Evolutionary conservation across 2,329 filamentous ascomycete genomes (phyloP), one percentile per base, ranked within the genome.

Genomic region (Elsinoe ampelina): DNA sequence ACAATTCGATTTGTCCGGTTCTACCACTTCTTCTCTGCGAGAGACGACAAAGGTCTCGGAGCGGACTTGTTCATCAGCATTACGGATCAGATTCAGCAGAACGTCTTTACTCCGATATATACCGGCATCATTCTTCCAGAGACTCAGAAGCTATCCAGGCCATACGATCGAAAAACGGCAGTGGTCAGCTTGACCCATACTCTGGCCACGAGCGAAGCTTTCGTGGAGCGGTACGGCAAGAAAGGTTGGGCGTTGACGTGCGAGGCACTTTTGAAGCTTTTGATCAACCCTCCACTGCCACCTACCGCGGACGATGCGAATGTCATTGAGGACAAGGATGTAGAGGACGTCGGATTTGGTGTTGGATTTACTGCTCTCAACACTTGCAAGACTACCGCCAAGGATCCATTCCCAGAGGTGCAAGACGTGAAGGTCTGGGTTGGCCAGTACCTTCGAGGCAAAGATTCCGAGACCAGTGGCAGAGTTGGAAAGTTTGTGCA

Each of bases 101-200:
- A 83, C 52, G 80, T 93, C 41, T 97, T 96, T 71, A 84, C 84
- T 15, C 85, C 85, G 30, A 81, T 98, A 57, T 98, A 98, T 73
- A 81, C 90, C 6, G 83, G 77, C 34, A 87, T 97, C 66, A 88
- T 98, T 63, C 82, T 98, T 6, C 87, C 87, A 0, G 87, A 89
- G 58, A 96, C 92, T 0, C 87, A 92, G 69, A 91, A 95, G 71
- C 81, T 98, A 22, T 84, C 87, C 22, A 84, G 89, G 3, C 91
- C 93, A 1, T 78, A 89, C 32, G 95, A 98, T 69, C 88, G 93
- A 65, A 98, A 98, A 74, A 85, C 87, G 1, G 93, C 92, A 1
- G 91, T 96, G 17, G 82, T 98, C 34, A 95, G 91, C 1, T 84
- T 96, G 62, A 92, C 92, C 35, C 96, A 95, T 75, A 95, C 90